phyloP scores from a whole-genome alignment of 2,329 filamentous ascomycete species.

The Colletotrichum tamarilloi region DNA sequence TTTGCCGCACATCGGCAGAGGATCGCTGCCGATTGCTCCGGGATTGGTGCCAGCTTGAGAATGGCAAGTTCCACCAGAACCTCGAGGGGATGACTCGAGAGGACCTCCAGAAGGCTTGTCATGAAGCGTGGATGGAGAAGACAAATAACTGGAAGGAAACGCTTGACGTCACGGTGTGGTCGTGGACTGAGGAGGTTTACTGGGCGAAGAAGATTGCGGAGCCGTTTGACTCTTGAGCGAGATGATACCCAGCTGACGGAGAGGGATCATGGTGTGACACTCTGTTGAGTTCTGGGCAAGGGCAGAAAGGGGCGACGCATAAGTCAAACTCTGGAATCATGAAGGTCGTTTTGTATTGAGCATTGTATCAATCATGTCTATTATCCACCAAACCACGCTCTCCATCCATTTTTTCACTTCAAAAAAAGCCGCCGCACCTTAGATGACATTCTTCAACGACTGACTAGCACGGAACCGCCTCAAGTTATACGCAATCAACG shows the following conservation, averaged over 20 bases:
- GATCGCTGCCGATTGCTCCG: not conserved
- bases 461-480: slow-evolving; percentile 69
- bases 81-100: not conserved
- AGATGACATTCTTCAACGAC: slow-evolving; percentile 65
- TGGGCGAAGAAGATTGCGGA: not conserved
- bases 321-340: not conserved
- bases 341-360: not conserved
- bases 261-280: not conserved
- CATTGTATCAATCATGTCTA: slow-evolving; percentile 14
- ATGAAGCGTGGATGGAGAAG: not conserved
- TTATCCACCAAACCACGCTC: not conserved
- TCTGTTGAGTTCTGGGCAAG: not conserved
- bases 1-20: not conserved
- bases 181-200: not conserved
- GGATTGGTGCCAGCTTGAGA: not conserved
- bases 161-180: not conserved
- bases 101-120: not conserved
- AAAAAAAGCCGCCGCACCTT: not conserved
- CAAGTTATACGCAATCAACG: slow-evolving; percentile 70
- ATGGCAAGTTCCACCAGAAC: not conserved
- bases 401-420: not conserved
- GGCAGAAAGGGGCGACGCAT: too few species aligned
- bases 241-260: not conserved
- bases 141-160: not conserved
- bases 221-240: not conserved